Evolutionary conservation across 2,329 filamentous ascomycete genomes (phyloP), one percentile per base, ranked within the genome.

Genomic region (Orbilia javanica): DNA sequence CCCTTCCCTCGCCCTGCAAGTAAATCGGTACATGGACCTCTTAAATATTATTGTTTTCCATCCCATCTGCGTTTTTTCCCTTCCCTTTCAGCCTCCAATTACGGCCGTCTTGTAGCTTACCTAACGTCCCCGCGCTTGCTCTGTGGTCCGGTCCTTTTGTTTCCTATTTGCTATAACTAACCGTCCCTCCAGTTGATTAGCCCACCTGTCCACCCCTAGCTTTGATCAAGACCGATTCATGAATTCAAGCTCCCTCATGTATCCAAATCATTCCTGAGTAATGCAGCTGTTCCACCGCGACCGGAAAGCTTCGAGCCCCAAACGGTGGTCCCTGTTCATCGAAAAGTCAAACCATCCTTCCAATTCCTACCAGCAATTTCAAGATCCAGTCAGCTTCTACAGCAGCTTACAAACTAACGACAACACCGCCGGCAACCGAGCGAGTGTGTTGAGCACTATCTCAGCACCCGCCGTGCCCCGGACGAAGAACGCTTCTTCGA

Each of bases 361-460:
- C 18, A 25, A 60, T 34, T 36, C 29, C 18, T 42, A 60, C 34
- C 34, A 60, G 34, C 55, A 60, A 20, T 60, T 60, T 20, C 69
- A 66, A 63, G 69, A 73, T 73, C 69, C 69, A 7, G 27, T 65
- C 60, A 65, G 68, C 68, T 55, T 62, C 67, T 71, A 71, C 67
- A 31, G 20, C 68, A 27, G 31, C 57, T 57, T 52, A 57, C 64
- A 31, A 25, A 48, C 31, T 27, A 53, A 39, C 42, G 29, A 13
- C 57, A 64, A 46, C 66, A 69, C 34, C 53, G 57, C 55, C 42
- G 55, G 55, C 29, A 53, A 42, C 55, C 48, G 55, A 42, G 20
- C 27, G 4, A 60, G 55, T 60, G 55, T 60, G 55, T 60, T 60
- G 55, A 60, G 55, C 27, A 60, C 55, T 2, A 42, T 27, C 34